Conservation (phyloP, 2,329 filamentous ascomycete genomes). For the Cercospora sp. region DNA sequence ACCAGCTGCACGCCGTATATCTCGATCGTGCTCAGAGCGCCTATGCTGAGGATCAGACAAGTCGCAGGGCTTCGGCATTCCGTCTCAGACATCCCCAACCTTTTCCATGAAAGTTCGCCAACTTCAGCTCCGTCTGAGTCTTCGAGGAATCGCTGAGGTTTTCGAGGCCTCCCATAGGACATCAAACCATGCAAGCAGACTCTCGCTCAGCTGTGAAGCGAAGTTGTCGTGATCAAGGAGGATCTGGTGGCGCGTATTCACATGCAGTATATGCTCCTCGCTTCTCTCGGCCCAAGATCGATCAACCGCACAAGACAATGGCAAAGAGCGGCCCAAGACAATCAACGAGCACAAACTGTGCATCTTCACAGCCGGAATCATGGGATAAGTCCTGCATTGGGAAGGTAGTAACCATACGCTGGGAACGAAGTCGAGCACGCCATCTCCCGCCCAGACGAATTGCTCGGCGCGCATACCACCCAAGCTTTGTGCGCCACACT, state of each 20-base stretch:
- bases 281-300: not conserved
- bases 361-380: not conserved
- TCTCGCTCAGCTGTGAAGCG: not conserved
- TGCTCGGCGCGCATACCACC: conserved; percentile 7
- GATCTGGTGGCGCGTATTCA: not conserved
- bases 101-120: too few species aligned
- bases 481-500: conserved; percentile 4
- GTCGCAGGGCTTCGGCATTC: not conserved
- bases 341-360: not conserved
- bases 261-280: not conserved
- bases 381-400: not conserved
- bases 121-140: not conserved
- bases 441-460: conserved; percentile 1
- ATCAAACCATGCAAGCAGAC: not conserved
- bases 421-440: conserved; percentile 3
- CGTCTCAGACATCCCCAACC: too few species aligned
- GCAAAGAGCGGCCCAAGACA: not conserved
- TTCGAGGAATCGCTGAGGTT: not conserved
- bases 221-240: not conserved
- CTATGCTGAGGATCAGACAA: not conserved
- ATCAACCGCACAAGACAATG: not conserved
- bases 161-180: not conserved
- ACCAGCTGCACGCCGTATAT: not conserved
- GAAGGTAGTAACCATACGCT: not conserved
- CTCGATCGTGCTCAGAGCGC: not conserved